Base-by-base conservation (phyloP, 441 rosid species). In the Syzygium malaccense region DNA sequence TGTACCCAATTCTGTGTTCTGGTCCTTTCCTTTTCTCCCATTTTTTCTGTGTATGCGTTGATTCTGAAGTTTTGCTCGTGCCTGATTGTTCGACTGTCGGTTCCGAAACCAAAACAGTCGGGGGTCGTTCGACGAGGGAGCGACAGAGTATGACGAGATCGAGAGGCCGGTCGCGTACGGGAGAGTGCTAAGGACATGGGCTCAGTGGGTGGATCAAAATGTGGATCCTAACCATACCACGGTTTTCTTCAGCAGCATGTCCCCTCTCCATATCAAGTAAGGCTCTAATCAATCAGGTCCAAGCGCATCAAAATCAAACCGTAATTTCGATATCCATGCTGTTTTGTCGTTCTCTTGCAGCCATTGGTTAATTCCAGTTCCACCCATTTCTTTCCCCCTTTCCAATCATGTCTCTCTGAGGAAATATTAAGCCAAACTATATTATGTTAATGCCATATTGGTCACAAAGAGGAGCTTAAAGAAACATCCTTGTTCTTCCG, bases 251-350 rank as follows among this genome's bases (percentile, higher is more conserved):
- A 92, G 88, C 85, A 97, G 98, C 97, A 95, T 87, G 98, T 95
- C 98, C 80, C 99, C 99, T 92, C 96, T 96, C 4, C 99, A 97
- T 84, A 97, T 96, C 94, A 97, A 95, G 99, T 97, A 95, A 91
- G 33, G 17, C 28, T 26, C 45, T 41, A 11, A 13, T 60, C 14
- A 55, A 18, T 55, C 19, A 55, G 19, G 56, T 18, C 56, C 56
- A 55, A 55, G 37, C 71, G 30, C n/a, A 23, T 1, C 80, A 37
- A 41, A 37, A 37, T 71, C 30, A 64, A 64, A 64, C 75, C 19
- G 10, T 19, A n/a, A 30, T 17, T 30, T 15, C 12, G 12, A 17
- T 64, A 30, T 30, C 75, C 75, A 64, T 30, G 85, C 2, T 30
- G 3, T 80, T 80, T n/a, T 48, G 85, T 4, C 48, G 51, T 80